Conservation (phyloP, 169 alveolate genomes). For the Eimeria acervulina region DNA sequence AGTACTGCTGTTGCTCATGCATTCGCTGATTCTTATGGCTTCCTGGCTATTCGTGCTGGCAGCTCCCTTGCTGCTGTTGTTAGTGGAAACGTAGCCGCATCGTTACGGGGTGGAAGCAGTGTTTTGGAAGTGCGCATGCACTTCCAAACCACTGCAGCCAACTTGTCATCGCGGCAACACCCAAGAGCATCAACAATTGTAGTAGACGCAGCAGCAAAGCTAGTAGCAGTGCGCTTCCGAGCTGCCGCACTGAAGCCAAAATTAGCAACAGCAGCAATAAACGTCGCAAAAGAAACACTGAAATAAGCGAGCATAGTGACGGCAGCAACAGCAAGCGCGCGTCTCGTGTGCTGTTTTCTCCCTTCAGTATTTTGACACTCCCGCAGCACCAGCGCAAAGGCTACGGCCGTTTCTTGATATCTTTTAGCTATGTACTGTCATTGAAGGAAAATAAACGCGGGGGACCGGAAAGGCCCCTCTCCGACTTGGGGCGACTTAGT, state of each 20-base stretch:
- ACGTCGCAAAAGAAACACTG: neutral
- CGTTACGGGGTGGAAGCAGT: neutral
- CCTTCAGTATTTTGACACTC: constrained; percentile 75
- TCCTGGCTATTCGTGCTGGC: neutral
- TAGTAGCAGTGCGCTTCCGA: neutral
- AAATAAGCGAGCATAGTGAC: neutral
- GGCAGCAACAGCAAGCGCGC: neutral
- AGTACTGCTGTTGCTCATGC: constrained; percentile 7
- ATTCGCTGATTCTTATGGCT: neutral
- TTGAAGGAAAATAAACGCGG: constrained; percentile 96
- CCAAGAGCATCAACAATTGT: neutral
- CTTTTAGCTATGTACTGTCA: constrained; percentile 95
- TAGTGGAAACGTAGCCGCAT: no score
- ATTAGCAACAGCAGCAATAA: neutral
- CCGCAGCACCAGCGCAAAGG: constrained; percentile 94
- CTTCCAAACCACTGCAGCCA: no score
- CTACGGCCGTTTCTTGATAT: constrained; percentile 93
- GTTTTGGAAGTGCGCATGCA: no score
- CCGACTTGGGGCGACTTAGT: constrained; percentile 97
- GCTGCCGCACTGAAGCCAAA: neutral
- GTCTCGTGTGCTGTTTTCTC: neutral
- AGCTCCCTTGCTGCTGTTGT: neutral
- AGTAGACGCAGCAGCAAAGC: neutral
- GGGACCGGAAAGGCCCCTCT: constrained; percentile 98
- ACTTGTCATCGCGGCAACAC: neutral